Evolutionary conservation across 345 rosid species (phyloP).

Genomic region (Dimocarpus longan): DNA sequence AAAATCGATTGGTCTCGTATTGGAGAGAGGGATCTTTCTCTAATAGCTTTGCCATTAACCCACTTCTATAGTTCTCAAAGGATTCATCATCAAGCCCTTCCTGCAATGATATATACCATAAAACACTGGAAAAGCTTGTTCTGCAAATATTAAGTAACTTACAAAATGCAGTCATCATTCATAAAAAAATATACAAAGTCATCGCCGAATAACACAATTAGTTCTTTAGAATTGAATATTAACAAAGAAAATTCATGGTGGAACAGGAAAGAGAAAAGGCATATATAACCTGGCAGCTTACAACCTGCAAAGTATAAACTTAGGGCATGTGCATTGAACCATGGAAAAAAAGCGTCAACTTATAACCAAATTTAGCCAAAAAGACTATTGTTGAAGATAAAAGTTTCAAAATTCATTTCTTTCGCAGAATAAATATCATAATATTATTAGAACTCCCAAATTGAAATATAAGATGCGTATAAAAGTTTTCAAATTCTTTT

Average conservation of each 20-base stretch:
- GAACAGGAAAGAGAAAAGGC: not conserved
- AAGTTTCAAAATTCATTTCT: not conserved
- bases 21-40: slow-evolving; percentile 87
- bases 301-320: not conserved
- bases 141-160: not conserved
- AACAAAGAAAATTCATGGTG: not conserved
- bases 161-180: not conserved
- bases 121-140: not conserved
- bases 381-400: not conserved
- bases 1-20: slow-evolving; percentile 74
- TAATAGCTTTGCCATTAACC: slow-evolving; percentile 75
- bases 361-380: slow-evolving; percentile 4
- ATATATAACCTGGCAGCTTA: not conserved
- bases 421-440: not conserved
- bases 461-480: not conserved
- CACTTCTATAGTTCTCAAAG: slow-evolving; percentile 72
- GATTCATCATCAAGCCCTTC: slow-evolving; percentile 72
- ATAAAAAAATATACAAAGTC: not conserved
- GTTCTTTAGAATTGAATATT: not conserved
- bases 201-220: not conserved
- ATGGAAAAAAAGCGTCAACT: not conserved
- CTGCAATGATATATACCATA: slow-evolving; percentile 39
- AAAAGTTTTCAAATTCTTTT: not conserved
- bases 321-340: not conserved
- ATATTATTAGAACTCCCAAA: not conserved